Evolutionary conservation across 2,329 filamentous ascomycete species (phyloP), one percentile per base, ranked within the genome.

Genomic region (Mycosphaerella sp.): DNA sequence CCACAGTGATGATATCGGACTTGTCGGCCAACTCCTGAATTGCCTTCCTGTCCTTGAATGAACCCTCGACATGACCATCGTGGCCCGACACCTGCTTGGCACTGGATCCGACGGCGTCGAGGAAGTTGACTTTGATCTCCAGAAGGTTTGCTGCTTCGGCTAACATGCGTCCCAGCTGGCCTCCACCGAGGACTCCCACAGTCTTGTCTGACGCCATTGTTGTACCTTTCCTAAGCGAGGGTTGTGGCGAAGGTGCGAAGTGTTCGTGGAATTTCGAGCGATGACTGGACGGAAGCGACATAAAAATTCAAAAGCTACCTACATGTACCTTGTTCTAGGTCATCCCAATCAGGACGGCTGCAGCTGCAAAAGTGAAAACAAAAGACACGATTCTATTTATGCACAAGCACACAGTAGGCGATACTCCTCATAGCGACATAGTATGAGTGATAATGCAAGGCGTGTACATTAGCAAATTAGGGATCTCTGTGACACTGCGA

Each of bases 61-160:
- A 95, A 52, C 90, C 91, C 14, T 82, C 79, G 52, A 95, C 80
- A 66, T 96, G 89, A 57, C 78, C 75, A 59, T 77, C 72, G 67
- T 86, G 86, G 59, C 81, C 79, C 70, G 86, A 89, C 64, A 93
- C 84, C 72, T 95, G 88, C 71, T 91, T 93, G 52, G 90, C 87
- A 12, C 90, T 88, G 37, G 85, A 81, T 59, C 83, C 80, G 51
- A 81, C 82, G 39, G 79, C 81, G 68, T 96, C 91, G 41, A 95
- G 79, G 36, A 95, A 78, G 52, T 84, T 87, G 59, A 93, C 79
- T 59, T 86, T 79, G 59, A 94, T 82, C 62, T 88, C 89, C 52
- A 95, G 79, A 59, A 79, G 73, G 65, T 84, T 82, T 30, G 90
- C 89, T n/a, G 86, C 84, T 73, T 97, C 89, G 58, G 87, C 85